These are phyloP conservation scores for Mortierella sp. DNA, from an alignment of 371 early-diverging fungal species.

Conservation along the genomic window DNA sequence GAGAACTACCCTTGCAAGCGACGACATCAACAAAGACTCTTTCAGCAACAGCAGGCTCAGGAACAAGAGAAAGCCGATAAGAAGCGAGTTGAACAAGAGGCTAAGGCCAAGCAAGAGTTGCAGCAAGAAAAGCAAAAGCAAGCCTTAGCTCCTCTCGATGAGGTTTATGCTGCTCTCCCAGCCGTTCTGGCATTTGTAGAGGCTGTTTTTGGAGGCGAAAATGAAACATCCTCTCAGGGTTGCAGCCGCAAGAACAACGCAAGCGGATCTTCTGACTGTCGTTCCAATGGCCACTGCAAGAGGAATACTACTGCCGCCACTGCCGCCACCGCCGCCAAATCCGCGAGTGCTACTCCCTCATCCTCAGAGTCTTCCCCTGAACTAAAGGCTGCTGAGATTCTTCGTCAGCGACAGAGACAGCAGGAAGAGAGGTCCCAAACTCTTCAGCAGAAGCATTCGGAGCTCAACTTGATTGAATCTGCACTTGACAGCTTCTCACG, in stretches of 20 bases:
- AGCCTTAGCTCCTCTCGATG: not conserved
- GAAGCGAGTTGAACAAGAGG: not conserved
- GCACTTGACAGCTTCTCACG: slow-evolving; percentile 35
- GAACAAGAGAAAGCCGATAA: slow-evolving; percentile 7
- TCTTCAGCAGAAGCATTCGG: slow-evolving; percentile 40
- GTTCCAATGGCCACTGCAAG: not conserved
- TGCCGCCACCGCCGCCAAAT: not conserved
- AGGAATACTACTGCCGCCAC: not conserved
- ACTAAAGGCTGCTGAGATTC: slow-evolving; percentile 32
- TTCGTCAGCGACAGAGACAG: slow-evolving; percentile 26
- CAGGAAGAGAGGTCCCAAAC: slow-evolving; percentile 11
- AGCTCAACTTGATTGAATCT: slow-evolving; percentile 51
- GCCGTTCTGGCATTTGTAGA: slow-evolving; percentile 30
- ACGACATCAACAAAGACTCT: slow-evolving; percentile 13
- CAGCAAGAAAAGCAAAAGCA: slow-evolving; percentile 4
- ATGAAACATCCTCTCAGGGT: not conserved
- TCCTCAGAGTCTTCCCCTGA: slow-evolving; percentile 29
- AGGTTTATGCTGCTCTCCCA: slow-evolving; percentile 14
- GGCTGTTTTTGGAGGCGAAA: slow-evolving; percentile 23
- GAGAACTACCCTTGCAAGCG: slow-evolving; percentile 42
- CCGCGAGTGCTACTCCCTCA: not conserved
- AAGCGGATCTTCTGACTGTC: slow-evolving; percentile 6
- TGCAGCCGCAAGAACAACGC: not conserved
- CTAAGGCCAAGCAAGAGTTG: not conserved
- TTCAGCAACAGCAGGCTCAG: slow-evolving; percentile 23